Conservation (phyloP, 2,329 filamentous ascomycete species). For the Fusarium begoniae region DNA sequence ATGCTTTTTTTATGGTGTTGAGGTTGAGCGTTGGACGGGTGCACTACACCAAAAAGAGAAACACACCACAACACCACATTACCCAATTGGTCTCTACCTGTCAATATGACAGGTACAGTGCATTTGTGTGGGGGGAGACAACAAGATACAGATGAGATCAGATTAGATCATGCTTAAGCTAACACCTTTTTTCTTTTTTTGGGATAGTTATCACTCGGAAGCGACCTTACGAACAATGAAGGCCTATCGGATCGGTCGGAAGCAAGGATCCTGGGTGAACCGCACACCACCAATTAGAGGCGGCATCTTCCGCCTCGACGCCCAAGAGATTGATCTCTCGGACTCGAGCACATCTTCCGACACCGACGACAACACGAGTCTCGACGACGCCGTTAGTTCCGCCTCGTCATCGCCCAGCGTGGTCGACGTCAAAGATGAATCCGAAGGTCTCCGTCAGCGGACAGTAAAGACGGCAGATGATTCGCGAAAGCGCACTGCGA, state of each 20-base stretch:
- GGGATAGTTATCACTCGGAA: constrained; percentile 63
- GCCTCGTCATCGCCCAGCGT: constrained; percentile 27
- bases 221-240: constrained; percentile 65
- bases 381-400: constrained; percentile 27
- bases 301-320: constrained; percentile 49
- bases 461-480: neutral
- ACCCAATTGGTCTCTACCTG: constrained; percentile 22
- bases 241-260: constrained; percentile 67
- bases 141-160: neutral
- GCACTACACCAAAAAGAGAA: neutral
- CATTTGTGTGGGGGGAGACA: neutral
- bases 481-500: constrained; percentile 12
- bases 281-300: constrained; percentile 67
- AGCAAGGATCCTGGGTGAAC: constrained; percentile 65
- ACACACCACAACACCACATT: neutral
- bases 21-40: neutral
- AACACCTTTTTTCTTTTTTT: constrained; percentile 18
- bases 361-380: constrained; percentile 28
- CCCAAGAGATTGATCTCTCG: constrained; percentile 14
- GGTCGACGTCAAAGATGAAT: constrained; percentile 6
- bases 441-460: constrained; percentile 10
- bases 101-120: neutral
- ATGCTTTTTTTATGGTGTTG: neutral
- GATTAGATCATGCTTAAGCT: constrained; percentile 11
- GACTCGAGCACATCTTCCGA: constrained; percentile 20